Base-by-base conservation (phyloP, 345 rosid genomes). In the Turritis glabra region DNA sequence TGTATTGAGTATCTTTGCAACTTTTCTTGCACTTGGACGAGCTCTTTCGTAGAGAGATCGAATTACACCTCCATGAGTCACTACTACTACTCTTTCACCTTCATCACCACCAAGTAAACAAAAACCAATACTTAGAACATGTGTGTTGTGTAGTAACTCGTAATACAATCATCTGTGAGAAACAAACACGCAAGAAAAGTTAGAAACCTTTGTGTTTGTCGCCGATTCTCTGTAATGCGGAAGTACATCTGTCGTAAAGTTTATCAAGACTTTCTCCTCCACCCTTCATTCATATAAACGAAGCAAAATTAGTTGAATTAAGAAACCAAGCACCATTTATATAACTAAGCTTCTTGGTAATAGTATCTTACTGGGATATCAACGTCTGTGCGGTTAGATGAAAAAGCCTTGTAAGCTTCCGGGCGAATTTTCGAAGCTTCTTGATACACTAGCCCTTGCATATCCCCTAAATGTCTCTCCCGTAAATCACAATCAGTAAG, bases 191-290 rank as follows among this genome's bases (percentile, higher is more conserved):
- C 1, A 17, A 21, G 37, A 10, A 10, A 22, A 21, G 58, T 3
- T 61, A 57, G 21, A 23, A 76, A 88, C 94, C 96, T 81, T 17
- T 86, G 64, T 91, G 95, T 81, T 87, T 88, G 55, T 67, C 67
- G 37, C 84, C 87, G 80, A 91, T 94, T 79, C 77, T 88, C 77
- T 80, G 85, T 74, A 91, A 69, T 25, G 88, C 82, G 14, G 89
- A 78, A 14, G 93, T 85, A 77, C 95, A 86, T 67, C 96, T 86
- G 18, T 73, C 71, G 73, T 82, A 87, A 58, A 94, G 90, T 60
- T 81, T 82, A 64, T 91, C 92, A 19, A 84, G 77, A 78, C 95
- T 91, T 84, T 87, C 96, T 75, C 97, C 97, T 78, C 92, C 97
- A 71, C 98, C 97, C 89, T 91, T 76, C 50, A 76, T 30, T 74